These are phyloP conservation scores for Saccharomycopsis sp. DNA, from an alignment of 805 yeast species.

Conservation along the genomic window DNA sequence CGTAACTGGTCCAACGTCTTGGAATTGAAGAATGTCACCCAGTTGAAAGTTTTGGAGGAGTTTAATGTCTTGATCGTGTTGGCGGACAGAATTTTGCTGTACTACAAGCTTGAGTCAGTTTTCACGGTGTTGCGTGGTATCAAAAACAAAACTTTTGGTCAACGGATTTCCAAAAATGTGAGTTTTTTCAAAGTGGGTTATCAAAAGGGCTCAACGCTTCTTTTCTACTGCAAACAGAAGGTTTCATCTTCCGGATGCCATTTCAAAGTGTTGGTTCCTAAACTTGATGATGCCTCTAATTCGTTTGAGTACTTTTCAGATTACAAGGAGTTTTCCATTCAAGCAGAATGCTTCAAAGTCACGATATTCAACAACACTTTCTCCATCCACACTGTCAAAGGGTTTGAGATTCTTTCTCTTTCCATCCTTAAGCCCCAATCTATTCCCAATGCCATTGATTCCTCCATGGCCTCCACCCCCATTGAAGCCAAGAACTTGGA, in stretches of 20 bases:
- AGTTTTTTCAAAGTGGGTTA: slow-evolving; percentile 59
- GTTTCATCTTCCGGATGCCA: slow-evolving; percentile 34
- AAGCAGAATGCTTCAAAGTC: slow-evolving; percentile 50
- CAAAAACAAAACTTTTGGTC: slow-evolving; percentile 31
- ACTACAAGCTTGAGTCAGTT: slow-evolving; percentile 55
- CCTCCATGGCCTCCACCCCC: slow-evolving; percentile 14
- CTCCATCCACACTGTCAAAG: slow-evolving; percentile 57
- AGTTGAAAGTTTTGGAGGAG: slow-evolving; percentile 51
- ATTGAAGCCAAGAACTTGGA: slow-evolving; percentile 29
- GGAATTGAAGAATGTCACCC: slow-evolving; percentile 42
- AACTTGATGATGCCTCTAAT: slow-evolving; percentile 43
- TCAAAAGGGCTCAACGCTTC: slow-evolving; percentile 52
- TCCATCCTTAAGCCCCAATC: slow-evolving; percentile 47
- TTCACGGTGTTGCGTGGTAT: slow-evolving; percentile 46
- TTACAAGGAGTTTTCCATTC: slow-evolving; percentile 39
- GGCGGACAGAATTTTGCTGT: slow-evolving; percentile 48
- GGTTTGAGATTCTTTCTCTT: slow-evolving; percentile 56
- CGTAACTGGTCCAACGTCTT: slow-evolving; percentile 50
- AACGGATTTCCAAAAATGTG: slow-evolving; percentile 43
- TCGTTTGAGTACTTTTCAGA: slow-evolving; percentile 36
- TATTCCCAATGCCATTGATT: slow-evolving; percentile 42
- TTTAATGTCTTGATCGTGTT: slow-evolving; percentile 49
- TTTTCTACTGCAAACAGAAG: slow-evolving; percentile 48
- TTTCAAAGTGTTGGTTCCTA: slow-evolving; percentile 52
- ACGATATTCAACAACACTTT: slow-evolving; percentile 58